Evolutionary conservation across 371 early-diverging fungal genomes (phyloP), one percentile per base, ranked within the genome.

Genomic region (Syncephalastrum sp.): DNA sequence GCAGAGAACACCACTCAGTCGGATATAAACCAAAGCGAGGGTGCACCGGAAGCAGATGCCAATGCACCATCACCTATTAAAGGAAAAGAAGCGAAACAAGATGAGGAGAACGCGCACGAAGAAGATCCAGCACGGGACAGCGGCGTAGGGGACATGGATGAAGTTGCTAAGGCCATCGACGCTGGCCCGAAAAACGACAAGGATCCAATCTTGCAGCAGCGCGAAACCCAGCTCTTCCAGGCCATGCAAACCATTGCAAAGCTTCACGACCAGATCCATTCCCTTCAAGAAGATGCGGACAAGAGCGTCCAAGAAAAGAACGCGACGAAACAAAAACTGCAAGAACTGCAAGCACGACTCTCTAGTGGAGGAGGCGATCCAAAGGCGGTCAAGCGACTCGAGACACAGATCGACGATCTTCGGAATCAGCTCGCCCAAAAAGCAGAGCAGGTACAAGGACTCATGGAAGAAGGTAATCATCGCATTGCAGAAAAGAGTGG

Each of bases 161-260:
- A 33, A 33, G 38, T 33, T 10, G 38, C 38, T 0, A 33, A 33
- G 10, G 38, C 38, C 38, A 33, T 33, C 38, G 38, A 19, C 15
- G 2, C 38, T 1, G 47, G 27, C 10, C 51, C 57, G 5, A 59
- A 54, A 13, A 56, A 19, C 10, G 43, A 10, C 27, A 41, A 50
- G 17, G 63, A 64, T 45, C 19, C 44, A 1, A 77, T 85, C 8
- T 64, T 89, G 27, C 72, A 74, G 16, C 85, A 84, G 42, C 77
- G 88, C n/a, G 90, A 89, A 56, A 65, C 55, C 8, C 90, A 87
- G 59, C 64, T 89, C 0, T 47, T 86, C 13, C 77, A 73, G 38
- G 81, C 83, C 1, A 82, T 83, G 77, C 78, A 84, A 33, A 82
- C 75, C 7, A 87, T 88, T 61, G 84, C 86, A 3, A 61, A 73